Evolutionary conservation across 768 basidiomycete species (phyloP).

Genomic region (Daedalea quercina): DNA sequence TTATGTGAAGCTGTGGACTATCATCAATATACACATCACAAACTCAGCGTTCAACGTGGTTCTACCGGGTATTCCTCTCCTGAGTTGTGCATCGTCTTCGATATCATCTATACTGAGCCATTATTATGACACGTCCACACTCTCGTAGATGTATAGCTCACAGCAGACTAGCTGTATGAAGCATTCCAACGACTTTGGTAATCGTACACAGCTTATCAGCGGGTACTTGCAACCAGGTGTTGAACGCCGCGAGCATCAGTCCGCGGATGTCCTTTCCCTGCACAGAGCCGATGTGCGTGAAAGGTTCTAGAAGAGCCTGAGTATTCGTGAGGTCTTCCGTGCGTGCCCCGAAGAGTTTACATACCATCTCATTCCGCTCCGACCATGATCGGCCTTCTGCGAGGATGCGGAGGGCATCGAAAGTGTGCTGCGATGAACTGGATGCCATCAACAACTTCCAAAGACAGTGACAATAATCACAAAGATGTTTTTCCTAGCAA

Average conservation of each 20-base stretch:
- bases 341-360: neutral
- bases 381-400: conserved; percentile 8
- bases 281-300: conserved; percentile 71
- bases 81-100: conserved; percentile 83
- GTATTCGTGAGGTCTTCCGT: neutral
- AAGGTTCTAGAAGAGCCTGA: conserved; percentile 69
- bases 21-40: neutral
- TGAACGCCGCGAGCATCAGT: conserved; percentile 88
- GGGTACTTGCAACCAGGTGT: conserved; percentile 84
- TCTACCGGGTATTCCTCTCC: conserved; percentile 76
- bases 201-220: conserved; percentile 65
- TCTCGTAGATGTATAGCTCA: conserved; percentile 27
- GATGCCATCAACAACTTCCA: too few relatives aligned
- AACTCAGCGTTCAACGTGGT: neutral
- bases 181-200: conserved; percentile 80
- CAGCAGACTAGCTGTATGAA: conserved; percentile 93
- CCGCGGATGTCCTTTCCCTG: conserved; percentile 92
- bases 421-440: neutral
- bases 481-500: too few relatives aligned
- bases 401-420: conserved; percentile 10
- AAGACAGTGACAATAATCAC: too few relatives aligned
- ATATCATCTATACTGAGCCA: conserved; percentile 81
- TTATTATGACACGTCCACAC: neutral
- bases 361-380: conserved; percentile 8
- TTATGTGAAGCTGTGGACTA: conserved; percentile 72